Percentiles rank a stretch among this genome's conserved stretches.
Evolutionary conservation across 2,329 filamentous ascomycete genomes (phyloP).

Genomic region (Aspergillus sp.): DNA sequence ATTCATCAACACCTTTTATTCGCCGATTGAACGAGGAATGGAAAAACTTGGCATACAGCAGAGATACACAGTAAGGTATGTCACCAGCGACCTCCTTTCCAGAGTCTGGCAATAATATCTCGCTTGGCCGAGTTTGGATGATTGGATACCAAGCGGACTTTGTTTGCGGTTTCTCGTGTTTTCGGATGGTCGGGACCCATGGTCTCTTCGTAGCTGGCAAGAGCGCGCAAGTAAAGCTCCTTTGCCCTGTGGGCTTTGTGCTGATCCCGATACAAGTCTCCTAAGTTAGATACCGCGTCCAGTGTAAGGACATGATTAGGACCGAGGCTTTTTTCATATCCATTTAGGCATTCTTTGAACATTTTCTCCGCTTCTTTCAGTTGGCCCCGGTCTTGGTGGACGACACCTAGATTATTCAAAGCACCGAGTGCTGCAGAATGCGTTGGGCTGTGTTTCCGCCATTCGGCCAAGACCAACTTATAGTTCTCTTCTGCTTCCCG

Average conservation of each 20-base stretch:
- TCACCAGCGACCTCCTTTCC: no score
- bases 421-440: background rate
- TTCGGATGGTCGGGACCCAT: background rate
- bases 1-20: no score
- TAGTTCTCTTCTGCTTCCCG: background rate
- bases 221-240: background rate
- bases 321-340: background rate
- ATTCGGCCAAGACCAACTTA: background rate
- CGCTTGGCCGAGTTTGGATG: no score
- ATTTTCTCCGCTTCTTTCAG: background rate
- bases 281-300: background rate
- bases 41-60: no score
- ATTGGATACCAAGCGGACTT: background rate
- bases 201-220: background rate
- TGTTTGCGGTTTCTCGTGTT: background rate
- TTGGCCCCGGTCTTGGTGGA: background rate
- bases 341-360: background rate
- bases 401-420: background rate
- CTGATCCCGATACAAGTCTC: background rate
- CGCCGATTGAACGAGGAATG: no score
- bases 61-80: no score
- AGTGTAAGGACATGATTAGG: background rate
- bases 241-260: background rate
- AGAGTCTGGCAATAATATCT: no score
- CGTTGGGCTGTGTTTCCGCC: background rate